Conservation (phyloP, 1,284 basidiomycete genomes). For the Phaffia rhodozyma region DNA sequence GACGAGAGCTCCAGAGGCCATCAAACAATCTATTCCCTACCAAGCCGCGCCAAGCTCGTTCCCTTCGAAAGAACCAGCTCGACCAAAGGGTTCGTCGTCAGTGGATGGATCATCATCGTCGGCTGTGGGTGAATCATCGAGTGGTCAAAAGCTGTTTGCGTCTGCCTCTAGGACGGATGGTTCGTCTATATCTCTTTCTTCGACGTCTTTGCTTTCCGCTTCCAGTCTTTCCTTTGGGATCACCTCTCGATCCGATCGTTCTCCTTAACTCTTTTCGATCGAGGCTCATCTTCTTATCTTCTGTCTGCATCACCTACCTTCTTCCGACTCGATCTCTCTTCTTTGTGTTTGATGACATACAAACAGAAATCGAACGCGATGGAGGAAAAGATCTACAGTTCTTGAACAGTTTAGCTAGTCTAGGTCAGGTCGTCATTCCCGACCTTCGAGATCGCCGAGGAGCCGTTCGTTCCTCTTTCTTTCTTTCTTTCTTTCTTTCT, state of each 20-base stretch:
- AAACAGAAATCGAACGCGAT: neutral
- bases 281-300: no score
- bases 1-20: neutral
- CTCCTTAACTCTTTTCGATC: no score
- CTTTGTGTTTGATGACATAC: neutral
- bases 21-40: neutral
- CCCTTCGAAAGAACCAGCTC: neutral
- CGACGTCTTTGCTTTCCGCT: neutral
- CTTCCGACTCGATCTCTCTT: no score
- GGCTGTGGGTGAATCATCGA: neutral
- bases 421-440: neutral
- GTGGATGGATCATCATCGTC: neutral
- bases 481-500: no score
- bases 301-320: no score
- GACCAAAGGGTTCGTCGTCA: neutral
- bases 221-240: neutral
- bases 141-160: neutral
- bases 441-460: neutral
- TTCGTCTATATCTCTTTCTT: neutral
- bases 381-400: neutral
- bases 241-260: no score
- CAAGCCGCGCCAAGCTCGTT: neutral
- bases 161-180: neutral
- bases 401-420: neutral
- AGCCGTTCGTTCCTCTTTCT: neutral